Percentiles rank a stretch among this genome's conserved stretches.
These are phyloP conservation scores for sweet orange (Citrus sinensis) DNA, from an alignment of 345 rosid species.

Conservation along the genomic window DNA sequence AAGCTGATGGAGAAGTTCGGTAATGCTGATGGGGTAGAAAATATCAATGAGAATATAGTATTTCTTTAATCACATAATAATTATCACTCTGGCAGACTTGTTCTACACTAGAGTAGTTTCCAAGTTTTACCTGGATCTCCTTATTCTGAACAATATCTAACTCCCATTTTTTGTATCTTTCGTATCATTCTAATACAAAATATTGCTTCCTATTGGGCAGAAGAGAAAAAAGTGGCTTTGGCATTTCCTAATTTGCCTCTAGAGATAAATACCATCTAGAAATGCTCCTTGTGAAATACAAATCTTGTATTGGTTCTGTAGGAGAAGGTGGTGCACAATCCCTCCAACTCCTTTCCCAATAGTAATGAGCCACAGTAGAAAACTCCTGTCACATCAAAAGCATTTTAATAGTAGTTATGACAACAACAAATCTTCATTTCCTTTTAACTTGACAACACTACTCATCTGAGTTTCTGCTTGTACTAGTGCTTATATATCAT, in stretches of 20 bases:
- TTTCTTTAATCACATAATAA: background rate
- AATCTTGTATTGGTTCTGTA: constrained; percentile 43
- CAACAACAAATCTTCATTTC: background rate
- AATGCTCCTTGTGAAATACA: constrained; percentile 61
- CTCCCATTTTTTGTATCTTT: background rate
- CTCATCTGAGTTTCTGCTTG: background rate
- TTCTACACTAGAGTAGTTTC: background rate
- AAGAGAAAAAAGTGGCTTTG: background rate
- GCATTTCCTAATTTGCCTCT: background rate
- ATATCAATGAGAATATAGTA: background rate
- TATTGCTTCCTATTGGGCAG: background rate
- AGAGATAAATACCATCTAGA: constrained; percentile 9
- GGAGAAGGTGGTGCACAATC: constrained; percentile 49
- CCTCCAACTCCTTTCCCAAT: constrained; percentile 43
- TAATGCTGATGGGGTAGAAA: background rate
- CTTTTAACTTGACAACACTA: background rate
- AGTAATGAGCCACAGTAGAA: constrained; percentile 54
- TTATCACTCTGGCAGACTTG: background rate
- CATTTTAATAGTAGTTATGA: background rate
- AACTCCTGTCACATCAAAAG: constrained; percentile 31
- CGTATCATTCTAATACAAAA: background rate
- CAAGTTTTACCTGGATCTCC: background rate
- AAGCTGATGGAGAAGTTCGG: background rate
- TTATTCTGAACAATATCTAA: background rate
- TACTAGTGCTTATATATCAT: background rate